phyloP scores from a whole-genome alignment of 1,139 yeast species.

The Suhomyces guaymorum region DNA sequence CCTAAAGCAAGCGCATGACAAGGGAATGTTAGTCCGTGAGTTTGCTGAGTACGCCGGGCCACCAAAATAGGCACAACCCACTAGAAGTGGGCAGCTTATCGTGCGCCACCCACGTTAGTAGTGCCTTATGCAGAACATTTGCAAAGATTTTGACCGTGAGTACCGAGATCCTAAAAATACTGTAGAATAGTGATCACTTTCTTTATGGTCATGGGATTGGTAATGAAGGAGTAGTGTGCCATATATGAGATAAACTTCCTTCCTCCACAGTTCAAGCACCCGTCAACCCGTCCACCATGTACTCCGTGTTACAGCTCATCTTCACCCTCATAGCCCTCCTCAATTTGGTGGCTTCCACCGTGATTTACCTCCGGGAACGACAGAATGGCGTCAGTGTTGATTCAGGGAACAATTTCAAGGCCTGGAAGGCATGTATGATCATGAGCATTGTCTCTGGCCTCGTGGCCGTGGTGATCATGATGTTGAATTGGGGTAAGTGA shows the following conservation, averaged over 20 bases:
- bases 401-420: constrained; percentile 25
- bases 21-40: no score
- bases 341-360: constrained; percentile 22
- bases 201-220: not conserved
- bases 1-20: no score
- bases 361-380: constrained; percentile 23
- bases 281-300: constrained; percentile 4
- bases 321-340: constrained; percentile 25
- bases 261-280: not conserved
- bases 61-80: no score
- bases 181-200: not conserved
- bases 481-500: constrained; percentile 3
- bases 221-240: not conserved
- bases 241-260: not conserved
- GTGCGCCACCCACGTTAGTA: not conserved
- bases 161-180: not conserved
- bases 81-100: no score
- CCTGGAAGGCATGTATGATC: constrained; percentile 25
- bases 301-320: constrained; percentile 18
- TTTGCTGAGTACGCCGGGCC: no score
- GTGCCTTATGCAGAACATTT: not conserved
- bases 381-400: constrained; percentile 20
- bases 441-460: constrained; percentile 27
- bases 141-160: not conserved
- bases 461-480: constrained; percentile 16